Evolutionary conservation across 106 monocot genomes (phyloP), one percentile per base, ranked within the genome.

Genomic region (Platanthera guangdongensis): DNA sequence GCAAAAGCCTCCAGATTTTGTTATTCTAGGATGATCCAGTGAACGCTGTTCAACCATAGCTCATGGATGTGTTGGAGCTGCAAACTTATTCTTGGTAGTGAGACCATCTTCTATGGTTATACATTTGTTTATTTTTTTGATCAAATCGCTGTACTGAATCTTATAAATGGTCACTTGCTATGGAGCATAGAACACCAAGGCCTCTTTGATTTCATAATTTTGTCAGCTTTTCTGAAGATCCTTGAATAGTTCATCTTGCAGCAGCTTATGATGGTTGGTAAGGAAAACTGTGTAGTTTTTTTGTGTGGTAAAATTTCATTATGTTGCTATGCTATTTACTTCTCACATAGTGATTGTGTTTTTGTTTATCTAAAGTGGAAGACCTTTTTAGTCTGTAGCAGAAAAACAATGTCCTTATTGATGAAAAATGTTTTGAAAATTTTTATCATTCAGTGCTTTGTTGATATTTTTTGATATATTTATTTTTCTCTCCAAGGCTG

Each of bases 171-270:
- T 22, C 52, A 80, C 46, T 51, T 47, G 25, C 53, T 77, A 25
- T 51, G 73, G 83, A 78, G 77, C 72, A 72, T 87, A 77, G 75
- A 28, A 79, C 60, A 60, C 75, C 76, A 78, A 70, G 50, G 79
- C 69, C 77, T 77, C 62, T 68, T 57, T 84, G 79, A 83, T 79
- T 71, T 76, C 85, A 87, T 78, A 86, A 75, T 60, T 82, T 16
- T 81, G 72, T 39, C 69, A 82, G n/a, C n/a, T n/a, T n/a, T n/a
- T n/a, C n/a, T n/a, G n/a, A n/a, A n/a, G n/a, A n/a, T n/a, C n/a
- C n/a, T n/a, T n/a, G n/a, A n/a, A n/a, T n/a, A n/a, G n/a, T n/a
- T n/a, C n/a, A n/a, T n/a, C n/a, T n/a, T n/a, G n/a, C n/a, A n/a
- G n/a, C n/a, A n/a, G n/a, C n/a, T n/a, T n/a, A n/a, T n/a, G n/a